Conservation (phyloP, 192 early-diverging fungal species). For the Paraglomus brasilianum region DNA sequence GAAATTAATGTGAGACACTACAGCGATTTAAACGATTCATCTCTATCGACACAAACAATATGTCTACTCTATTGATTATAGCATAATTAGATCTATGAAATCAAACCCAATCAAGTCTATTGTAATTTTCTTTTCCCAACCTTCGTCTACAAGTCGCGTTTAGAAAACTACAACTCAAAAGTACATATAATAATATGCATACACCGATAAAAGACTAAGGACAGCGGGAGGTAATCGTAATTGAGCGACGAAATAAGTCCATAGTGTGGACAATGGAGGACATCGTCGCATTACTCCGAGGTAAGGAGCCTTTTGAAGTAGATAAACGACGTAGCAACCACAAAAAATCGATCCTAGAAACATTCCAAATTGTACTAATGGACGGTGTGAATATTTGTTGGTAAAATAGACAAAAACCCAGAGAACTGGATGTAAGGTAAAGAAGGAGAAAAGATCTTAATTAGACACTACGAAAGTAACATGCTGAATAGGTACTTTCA, state of each 20-base stretch:
- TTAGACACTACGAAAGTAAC: neutral
- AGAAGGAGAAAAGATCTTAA: neutral
- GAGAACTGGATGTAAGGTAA: slow-evolving; percentile 4
- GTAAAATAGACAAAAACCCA: slow-evolving; percentile 28
- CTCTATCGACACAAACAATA: no score
- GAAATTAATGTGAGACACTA: no score
- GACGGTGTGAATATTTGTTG: slow-evolving; percentile 13
- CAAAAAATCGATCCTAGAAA: slow-evolving; percentile 42
- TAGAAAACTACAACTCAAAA: no score
- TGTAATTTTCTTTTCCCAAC: no score
- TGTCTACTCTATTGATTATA: no score
- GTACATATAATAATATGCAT: slow-evolving; percentile 34
- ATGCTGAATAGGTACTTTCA: neutral
- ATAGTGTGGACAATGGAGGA: slow-evolving; percentile 64
- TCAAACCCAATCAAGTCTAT: no score
- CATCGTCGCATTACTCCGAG: slow-evolving; percentile 64
- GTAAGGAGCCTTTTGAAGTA: slow-evolving; percentile 55
- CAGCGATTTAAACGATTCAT: no score
- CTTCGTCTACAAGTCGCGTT: no score
- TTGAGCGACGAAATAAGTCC: slow-evolving; percentile 57
- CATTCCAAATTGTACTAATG: slow-evolving; percentile 43
- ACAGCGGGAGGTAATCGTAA: slow-evolving; percentile 39
- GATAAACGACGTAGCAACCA: slow-evolving; percentile 58
- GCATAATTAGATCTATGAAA: no score
- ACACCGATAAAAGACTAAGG: slow-evolving; percentile 33